Conservation (phyloP, 148 eudicot genomes). For the Selenicereus undatus region DNA sequence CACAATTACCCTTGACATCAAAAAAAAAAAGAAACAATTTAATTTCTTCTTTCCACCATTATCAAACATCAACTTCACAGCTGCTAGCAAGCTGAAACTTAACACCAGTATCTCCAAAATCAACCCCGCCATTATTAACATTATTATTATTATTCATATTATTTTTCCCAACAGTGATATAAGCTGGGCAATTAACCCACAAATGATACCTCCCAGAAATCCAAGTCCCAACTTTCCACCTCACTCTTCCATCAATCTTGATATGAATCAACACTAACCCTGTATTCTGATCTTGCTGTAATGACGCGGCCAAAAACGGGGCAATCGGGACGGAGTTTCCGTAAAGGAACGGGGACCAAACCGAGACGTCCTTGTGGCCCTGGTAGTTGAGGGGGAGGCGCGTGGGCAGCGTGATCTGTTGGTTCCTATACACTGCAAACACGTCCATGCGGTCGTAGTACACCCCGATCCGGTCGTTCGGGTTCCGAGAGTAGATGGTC, state of each 20-base stretch:
- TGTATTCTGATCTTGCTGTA: slow-evolving; percentile 27
- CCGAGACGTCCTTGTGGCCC: slow-evolving; percentile 34
- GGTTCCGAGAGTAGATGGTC: slow-evolving; percentile 42
- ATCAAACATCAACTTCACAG: slow-evolving; percentile 30
- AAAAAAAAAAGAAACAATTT: background rate
- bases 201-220: slow-evolving; percentile 40
- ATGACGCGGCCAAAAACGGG: slow-evolving; percentile 23
- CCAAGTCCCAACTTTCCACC: slow-evolving; percentile 45
- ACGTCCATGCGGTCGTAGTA: slow-evolving; percentile 46
- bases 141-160: background rate
- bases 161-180: slow-evolving; percentile 8
- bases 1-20: background rate
- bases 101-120: slow-evolving; percentile 12
- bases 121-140: background rate
- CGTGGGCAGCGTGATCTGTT: slow-evolving; percentile 44
- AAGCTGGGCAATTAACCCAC: slow-evolving; percentile 42
- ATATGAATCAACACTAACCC: slow-evolving; percentile 32
- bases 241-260: slow-evolving; percentile 36
- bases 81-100: slow-evolving; percentile 30
- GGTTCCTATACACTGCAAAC: slow-evolving; percentile 35
- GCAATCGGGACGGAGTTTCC: slow-evolving; percentile 37
- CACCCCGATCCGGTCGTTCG: slow-evolving; percentile 38
- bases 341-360: slow-evolving; percentile 45
- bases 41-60: too few relatives aligned
- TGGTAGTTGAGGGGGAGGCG: slow-evolving; percentile 34